Percentiles rank a stretch among this genome's conserved stretches.
phyloP scores from a whole-genome alignment of 345 rosid species.

The Aquilaria yunnanensis region DNA sequence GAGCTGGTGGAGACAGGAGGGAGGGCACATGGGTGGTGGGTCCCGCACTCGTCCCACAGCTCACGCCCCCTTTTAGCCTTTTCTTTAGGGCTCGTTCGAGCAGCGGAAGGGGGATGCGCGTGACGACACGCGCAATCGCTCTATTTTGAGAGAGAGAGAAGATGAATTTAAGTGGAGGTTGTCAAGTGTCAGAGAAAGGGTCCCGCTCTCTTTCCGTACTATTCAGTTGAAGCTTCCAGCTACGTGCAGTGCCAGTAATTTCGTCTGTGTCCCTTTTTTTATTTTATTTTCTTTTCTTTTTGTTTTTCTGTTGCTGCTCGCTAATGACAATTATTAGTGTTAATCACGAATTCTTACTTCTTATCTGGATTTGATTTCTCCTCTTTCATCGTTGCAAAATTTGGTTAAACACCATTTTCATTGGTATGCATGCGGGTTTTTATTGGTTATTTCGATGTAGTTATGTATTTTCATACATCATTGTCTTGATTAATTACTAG shows the following conservation, averaged over 20 bases:
- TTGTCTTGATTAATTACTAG: too few species aligned
- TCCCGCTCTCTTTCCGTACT: slow-evolving; percentile 11
- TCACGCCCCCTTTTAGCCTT: slow-evolving; percentile 25
- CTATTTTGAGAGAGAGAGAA: neutral
- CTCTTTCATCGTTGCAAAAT: too few species aligned
- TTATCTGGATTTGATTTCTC: too few species aligned
- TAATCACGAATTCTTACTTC: too few species aligned
- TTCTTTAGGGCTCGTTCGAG: neutral
- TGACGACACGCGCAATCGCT: slow-evolving; percentile 8
- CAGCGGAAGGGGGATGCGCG: neutral
- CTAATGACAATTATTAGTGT: neutral
- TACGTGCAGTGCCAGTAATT: slow-evolving; percentile 19
- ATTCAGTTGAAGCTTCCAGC: slow-evolving; percentile 24
- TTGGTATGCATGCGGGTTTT: too few species aligned
- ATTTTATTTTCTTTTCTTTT: too few species aligned
- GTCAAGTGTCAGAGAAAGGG: slow-evolving; percentile 3
- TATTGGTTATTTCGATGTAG: too few species aligned
- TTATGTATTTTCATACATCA: too few species aligned
- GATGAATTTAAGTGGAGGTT: slow-evolving; percentile 17
- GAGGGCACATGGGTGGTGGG: slow-evolving; percentile 99
- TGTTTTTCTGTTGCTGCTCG: too few species aligned
- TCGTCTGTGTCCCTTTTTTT: too few species aligned
- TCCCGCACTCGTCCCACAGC: slow-evolving; percentile 48
- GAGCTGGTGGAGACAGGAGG: slow-evolving; percentile 99
- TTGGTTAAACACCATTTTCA: too few species aligned